phyloP scores from a whole-genome alignment of 129 eudicot genomes.

The Pittosporum tobira region DNA sequence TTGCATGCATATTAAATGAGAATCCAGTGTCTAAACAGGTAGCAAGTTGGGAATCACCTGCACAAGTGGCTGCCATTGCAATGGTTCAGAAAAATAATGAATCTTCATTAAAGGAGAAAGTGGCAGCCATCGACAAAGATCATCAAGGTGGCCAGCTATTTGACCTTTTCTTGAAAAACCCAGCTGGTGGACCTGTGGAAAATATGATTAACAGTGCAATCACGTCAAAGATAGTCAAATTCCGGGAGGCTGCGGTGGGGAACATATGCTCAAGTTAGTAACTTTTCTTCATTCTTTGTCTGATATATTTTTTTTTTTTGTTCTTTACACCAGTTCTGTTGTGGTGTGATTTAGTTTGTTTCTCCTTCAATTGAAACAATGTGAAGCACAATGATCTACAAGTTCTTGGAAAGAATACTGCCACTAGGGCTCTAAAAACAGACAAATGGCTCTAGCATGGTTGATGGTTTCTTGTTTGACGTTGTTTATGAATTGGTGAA shows the following conservation, averaged over 20 bases:
- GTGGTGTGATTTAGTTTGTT: background rate
- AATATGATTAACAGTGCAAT: background rate
- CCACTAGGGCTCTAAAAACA: background rate
- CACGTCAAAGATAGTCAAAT: background rate
- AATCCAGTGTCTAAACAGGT: slow-evolving; percentile 2
- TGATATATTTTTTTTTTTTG: background rate
- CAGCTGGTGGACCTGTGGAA: background rate
- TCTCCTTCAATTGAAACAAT: background rate
- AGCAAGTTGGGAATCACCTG: background rate
- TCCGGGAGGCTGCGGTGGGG: slow-evolving; percentile 4
- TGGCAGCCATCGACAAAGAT: slow-evolving; percentile 1
- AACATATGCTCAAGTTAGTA: slow-evolving; percentile 21
- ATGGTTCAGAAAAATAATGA: background rate
- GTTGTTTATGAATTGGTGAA: no score
- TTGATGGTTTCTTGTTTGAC: background rate
- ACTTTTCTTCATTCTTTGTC: background rate
- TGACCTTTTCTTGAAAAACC: background rate
- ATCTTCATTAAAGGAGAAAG: background rate
- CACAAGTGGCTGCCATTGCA: background rate
- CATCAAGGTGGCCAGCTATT: background rate
- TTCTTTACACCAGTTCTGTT: background rate
- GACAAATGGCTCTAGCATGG: background rate
- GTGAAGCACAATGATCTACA: background rate
- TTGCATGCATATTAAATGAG: slow-evolving; percentile 2
- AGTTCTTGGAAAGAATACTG: no score